Evolutionary conservation across 129 eudicot genomes (phyloP).

Genomic region (Ambrosia trifida): DNA sequence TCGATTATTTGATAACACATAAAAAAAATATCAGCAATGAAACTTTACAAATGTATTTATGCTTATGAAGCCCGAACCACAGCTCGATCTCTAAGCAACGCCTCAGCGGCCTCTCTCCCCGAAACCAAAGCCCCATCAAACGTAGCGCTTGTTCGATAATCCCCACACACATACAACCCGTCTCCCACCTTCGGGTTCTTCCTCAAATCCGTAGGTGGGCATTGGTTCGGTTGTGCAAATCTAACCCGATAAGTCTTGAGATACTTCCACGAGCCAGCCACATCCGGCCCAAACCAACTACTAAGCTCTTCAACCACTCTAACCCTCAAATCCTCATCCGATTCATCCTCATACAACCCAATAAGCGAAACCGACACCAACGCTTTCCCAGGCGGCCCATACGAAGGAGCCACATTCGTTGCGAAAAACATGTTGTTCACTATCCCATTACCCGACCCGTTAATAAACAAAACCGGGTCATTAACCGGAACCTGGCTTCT

Average conservation of each 20-base stretch:
- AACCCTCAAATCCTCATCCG: constrained; percentile 56
- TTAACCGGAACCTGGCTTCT: constrained; percentile 43
- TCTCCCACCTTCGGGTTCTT: constrained; percentile 59
- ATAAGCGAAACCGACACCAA: constrained; percentile 83
- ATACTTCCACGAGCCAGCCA: constrained; percentile 60
- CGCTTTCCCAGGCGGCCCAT: constrained; percentile 82
- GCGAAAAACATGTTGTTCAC: constrained; percentile 97
- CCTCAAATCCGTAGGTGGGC: constrained; percentile 84
- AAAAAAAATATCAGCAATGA: background rate
- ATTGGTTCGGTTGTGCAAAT: constrained; percentile 89
- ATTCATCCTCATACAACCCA: constrained; percentile 52
- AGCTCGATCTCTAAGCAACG: constrained; percentile 60
- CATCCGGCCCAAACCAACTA: constrained; percentile 68
- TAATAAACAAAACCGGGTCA: constrained; percentile 76
- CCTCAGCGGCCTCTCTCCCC: constrained; percentile 82
- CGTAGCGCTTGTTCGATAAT: constrained; percentile 82
- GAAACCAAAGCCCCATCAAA: constrained; percentile 98
- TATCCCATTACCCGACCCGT: constrained; percentile 86
- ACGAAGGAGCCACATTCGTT: constrained; percentile 80
- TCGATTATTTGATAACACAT: background rate
- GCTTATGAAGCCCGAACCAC: constrained; percentile 34
- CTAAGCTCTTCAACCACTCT: constrained; percentile 67
- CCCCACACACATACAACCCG: constrained; percentile 85
- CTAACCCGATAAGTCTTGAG: constrained; percentile 69
- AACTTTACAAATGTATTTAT: constrained; percentile 18